A percentile compares a stretch with the other conserved stretches of the same genome.
Conservation (phyloP, 129 eudicot species). For the Deinandra increscens region DNA sequence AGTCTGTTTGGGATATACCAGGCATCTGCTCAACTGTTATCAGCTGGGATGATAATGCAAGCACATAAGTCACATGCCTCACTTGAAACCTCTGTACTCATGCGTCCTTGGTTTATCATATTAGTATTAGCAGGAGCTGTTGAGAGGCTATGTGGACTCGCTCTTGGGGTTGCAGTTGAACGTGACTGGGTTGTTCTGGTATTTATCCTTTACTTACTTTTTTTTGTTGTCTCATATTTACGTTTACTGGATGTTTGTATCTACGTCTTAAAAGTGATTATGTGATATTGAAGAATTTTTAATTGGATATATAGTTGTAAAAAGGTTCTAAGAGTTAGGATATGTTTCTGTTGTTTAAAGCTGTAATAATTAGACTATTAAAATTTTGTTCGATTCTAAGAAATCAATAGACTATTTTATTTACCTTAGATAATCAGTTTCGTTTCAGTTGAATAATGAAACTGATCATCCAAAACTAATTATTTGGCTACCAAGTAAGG, state of each 20-base stretch:
- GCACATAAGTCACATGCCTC: conserved; percentile 56
- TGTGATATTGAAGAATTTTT: background rate
- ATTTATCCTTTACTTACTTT: conserved; percentile 5
- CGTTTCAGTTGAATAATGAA: background rate
- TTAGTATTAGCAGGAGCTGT: conserved; percentile 85
- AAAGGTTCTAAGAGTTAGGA: background rate
- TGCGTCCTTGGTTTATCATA: conserved; percentile 86
- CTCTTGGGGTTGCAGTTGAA: conserved; percentile 93
- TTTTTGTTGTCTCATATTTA: background rate
- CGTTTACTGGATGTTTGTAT: background rate
- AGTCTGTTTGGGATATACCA: conserved; percentile 32
- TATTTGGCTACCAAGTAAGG: background rate
- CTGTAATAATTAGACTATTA: background rate
- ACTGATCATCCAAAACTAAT: conserved; percentile 8
- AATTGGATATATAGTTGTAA: background rate
- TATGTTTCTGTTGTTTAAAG: background rate
- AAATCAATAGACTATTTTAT: background rate
- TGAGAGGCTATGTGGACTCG: conserved; percentile 88
- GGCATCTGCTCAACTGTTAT: conserved; percentile 91
- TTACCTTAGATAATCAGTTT: background rate
- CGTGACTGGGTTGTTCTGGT: conserved; percentile 99
- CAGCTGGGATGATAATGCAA: conserved; percentile 89
- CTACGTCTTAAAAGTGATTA: background rate
- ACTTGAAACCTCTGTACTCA: conserved; percentile 60
- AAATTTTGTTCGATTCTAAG: background rate